These are phyloP conservation scores for Ogataea ramenticola DNA, from an alignment of 805 yeast genomes.

Conservation along the genomic window DNA sequence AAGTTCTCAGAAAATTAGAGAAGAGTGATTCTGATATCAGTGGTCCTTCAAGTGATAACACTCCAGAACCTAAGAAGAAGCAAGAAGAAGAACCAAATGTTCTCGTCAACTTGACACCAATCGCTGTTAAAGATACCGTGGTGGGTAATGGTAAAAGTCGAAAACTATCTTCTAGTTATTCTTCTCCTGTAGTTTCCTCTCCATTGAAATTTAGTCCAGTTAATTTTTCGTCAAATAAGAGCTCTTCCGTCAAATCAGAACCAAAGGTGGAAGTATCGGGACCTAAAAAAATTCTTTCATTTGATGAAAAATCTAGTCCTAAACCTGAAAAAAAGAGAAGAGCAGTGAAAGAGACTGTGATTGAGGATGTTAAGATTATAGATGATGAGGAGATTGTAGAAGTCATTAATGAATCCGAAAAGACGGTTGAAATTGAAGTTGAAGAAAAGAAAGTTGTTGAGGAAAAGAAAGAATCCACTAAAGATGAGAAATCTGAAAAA, in stretches of 20 bases:
- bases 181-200: no score
- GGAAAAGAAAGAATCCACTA: not conserved
- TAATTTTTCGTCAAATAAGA: not conserved
- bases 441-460: not conserved
- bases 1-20: constrained; percentile 7
- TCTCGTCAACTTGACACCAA: not conserved
- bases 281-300: not conserved
- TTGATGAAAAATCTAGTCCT: not conserved
- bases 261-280: not conserved
- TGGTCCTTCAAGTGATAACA: not conserved
- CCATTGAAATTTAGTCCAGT: not conserved
- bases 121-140: not conserved
- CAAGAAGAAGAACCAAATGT: not conserved
- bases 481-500: not conserved
- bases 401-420: not conserved
- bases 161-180: not conserved
- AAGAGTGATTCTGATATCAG: constrained; percentile 5
- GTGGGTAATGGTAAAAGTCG: not conserved
- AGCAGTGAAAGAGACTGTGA: no score
- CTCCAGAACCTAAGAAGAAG: not conserved
- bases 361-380: no score
- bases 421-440: not conserved
- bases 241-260: not conserved
- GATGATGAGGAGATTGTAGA: not conserved
- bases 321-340: not conserved